A percentile compares a stretch with the other conserved stretches of the same genome.
Evolutionary conservation across 2,329 filamentous ascomycete species (phyloP).

Genomic region (Aureobasidium uvarum): DNA sequence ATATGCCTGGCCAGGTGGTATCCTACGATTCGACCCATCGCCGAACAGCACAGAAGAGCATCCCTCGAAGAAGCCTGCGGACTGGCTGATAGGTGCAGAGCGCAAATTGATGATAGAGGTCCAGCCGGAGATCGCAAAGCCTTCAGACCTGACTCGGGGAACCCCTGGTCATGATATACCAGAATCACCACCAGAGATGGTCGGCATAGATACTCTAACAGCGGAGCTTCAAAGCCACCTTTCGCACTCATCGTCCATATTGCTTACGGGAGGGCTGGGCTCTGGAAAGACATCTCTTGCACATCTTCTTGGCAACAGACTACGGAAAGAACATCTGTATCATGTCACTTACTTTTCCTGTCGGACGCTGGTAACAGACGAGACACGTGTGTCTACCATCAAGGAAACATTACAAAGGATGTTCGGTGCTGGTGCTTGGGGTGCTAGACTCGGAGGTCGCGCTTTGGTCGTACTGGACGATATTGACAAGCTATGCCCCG

Average conservation of each 20-base stretch:
- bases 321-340: constrained; percentile 72
- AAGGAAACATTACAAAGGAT: constrained; percentile 82
- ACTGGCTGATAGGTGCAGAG: constrained; percentile 78
- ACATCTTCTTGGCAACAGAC: constrained; percentile 68
- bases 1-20: constrained; percentile 75
- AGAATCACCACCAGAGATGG: constrained; percentile 59
- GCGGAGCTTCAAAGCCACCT: constrained; percentile 72
- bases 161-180: constrained; percentile 59
- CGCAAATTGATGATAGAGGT: constrained; percentile 71
- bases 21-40: constrained; percentile 72
- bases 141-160: constrained; percentile 52
- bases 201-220: constrained; percentile 80
- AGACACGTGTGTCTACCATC: constrained; percentile 83
- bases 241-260: constrained; percentile 80
- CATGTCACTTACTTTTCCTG: constrained; percentile 85
- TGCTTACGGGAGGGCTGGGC: constrained; percentile 84
- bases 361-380: constrained; percentile 82
- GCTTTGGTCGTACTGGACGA: constrained; percentile 88
- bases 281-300: constrained; percentile 85
- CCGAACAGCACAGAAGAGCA: constrained; percentile 40
- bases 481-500: constrained; percentile 86
- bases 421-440: constrained; percentile 90
- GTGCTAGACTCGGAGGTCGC: constrained; percentile 77
- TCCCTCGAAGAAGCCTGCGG: constrained; percentile 48
- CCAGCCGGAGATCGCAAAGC: constrained; percentile 68